Percentiles rank a stretch among this genome's conserved stretches.
These are phyloP conservation scores for Metschnikowia henanensis DNA, from an alignment of 805 yeast genomes.

Conservation along the genomic window DNA sequence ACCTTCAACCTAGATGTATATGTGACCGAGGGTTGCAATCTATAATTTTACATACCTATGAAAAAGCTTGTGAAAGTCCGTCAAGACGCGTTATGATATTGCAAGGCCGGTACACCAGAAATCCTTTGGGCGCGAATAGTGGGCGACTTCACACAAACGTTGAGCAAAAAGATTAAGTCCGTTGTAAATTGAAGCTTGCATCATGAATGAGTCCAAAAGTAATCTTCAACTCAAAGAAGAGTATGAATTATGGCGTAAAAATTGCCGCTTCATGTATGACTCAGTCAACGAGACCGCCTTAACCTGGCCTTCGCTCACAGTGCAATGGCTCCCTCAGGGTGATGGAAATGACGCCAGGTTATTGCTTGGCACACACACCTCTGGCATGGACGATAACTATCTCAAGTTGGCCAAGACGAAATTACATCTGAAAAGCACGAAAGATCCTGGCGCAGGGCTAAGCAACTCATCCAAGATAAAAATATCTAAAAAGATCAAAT, in stretches of 20 bases:
- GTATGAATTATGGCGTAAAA: conserved; percentile 77
- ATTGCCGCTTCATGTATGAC: conserved; percentile 80
- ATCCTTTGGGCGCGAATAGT: not conserved
- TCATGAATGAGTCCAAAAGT: conserved; percentile 12
- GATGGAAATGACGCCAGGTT: conserved; percentile 44
- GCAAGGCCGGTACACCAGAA: not conserved
- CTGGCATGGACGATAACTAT: conserved; percentile 65
- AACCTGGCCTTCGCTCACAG: conserved; percentile 79
- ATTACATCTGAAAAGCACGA: conserved; percentile 39
- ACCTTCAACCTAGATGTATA: not conserved
- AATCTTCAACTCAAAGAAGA: conserved; percentile 52
- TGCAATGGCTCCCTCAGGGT: conserved; percentile 69
- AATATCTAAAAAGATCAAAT: conserved; percentile 59
- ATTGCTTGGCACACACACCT: conserved; percentile 71
- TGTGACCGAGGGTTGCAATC: too few relatives aligned
- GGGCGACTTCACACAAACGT: not conserved
- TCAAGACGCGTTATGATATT: not conserved
- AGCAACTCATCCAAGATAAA: conserved; percentile 55
- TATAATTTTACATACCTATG: too few relatives aligned
- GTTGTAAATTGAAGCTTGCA: not conserved
- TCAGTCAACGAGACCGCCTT: conserved; percentile 78
- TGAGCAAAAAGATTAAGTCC: too few relatives aligned
- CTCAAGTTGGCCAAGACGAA: conserved; percentile 65
- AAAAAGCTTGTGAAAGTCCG: not conserved
- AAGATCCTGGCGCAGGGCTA: not conserved